Percentiles rank a stretch among this genome's conserved stretches.
Conservation (phyloP, 2,329 filamentous ascomycete genomes). For the Macrophomina phaseolina region DNA sequence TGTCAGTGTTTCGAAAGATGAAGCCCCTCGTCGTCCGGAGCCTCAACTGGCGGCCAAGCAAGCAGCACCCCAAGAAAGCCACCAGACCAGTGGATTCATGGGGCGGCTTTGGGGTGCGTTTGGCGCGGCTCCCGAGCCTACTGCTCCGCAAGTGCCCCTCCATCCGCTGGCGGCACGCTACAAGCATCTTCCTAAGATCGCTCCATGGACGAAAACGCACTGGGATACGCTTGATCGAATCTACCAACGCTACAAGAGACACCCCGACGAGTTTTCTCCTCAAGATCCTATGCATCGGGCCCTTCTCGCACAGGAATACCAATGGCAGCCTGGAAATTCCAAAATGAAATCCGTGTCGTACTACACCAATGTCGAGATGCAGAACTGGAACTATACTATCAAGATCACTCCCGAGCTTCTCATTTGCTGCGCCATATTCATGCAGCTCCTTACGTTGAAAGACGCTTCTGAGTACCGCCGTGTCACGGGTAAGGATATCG, state of each 20-base stretch:
- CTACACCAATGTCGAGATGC: slow-evolving; percentile 22
- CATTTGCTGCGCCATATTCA: slow-evolving; percentile 36
- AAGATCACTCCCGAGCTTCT: slow-evolving; percentile 40
- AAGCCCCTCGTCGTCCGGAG: not conserved
- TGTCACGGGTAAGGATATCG: slow-evolving; percentile 5
- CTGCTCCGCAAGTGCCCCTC: slow-evolving; percentile 28
- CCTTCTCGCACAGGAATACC: slow-evolving; percentile 37
- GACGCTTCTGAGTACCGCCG: slow-evolving; percentile 18
- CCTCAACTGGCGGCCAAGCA: not conserved
- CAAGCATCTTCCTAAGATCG: slow-evolving; percentile 41
- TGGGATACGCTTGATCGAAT: slow-evolving; percentile 46
- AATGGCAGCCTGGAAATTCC: slow-evolving; percentile 31
- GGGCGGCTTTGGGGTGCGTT: slow-evolving; percentile 33
- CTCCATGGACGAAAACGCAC: slow-evolving; percentile 49
- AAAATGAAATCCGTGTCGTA: slow-evolving; percentile 6
- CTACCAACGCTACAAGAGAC: slow-evolving; percentile 40
- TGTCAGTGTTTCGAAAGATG: not conserved
- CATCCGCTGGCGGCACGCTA: slow-evolving; percentile 36
- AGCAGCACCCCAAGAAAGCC: not conserved
- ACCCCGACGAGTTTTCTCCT: slow-evolving; percentile 39
- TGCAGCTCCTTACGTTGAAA: slow-evolving; percentile 23
- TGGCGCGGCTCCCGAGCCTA: slow-evolving; percentile 28
- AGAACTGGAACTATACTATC: slow-evolving; percentile 41
- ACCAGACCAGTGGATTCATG: slow-evolving; percentile 33
- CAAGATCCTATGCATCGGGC: slow-evolving; percentile 37